These are phyloP conservation scores for Tolypocladium capitatum DNA, from an alignment of 2,329 filamentous ascomycete species.

Conservation along the genomic window DNA sequence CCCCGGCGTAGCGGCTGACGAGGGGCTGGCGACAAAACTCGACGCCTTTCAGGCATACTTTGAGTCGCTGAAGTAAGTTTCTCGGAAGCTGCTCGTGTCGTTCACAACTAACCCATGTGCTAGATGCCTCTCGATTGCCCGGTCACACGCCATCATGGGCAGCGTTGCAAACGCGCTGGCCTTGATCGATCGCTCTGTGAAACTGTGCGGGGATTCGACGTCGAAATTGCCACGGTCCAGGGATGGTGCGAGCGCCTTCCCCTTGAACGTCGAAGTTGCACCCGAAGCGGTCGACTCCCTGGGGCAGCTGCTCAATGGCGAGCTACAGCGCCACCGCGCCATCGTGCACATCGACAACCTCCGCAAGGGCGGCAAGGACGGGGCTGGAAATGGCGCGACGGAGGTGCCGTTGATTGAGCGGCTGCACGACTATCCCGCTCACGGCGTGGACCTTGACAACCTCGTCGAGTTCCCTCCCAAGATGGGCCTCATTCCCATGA, in stretches of 20 bases:
- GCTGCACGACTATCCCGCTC: slow-evolving; percentile 60
- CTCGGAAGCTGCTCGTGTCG: not conserved
- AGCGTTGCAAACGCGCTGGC: slow-evolving; percentile 72
- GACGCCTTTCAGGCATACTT: slow-evolving; percentile 73
- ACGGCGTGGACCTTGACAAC: slow-evolving; percentile 60
- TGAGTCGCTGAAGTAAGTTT: slow-evolving; percentile 64
- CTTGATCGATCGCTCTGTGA: slow-evolving; percentile 59
- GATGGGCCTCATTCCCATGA: slow-evolving; percentile 72
- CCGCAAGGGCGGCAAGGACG: slow-evolving; percentile 33
- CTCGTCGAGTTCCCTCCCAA: slow-evolving; percentile 80
- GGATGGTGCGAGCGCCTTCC: slow-evolving; percentile 12
- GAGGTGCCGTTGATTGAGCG: slow-evolving; percentile 54
- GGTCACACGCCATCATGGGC: slow-evolving; percentile 65
- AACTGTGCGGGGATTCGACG: slow-evolving; percentile 44
- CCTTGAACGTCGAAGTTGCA: slow-evolving; percentile 58
- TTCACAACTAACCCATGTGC: slow-evolving; percentile 2
- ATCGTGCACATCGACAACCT: slow-evolving; percentile 71
- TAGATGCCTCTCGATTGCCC: slow-evolving; percentile 71
- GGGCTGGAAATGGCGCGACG: slow-evolving; percentile 10
- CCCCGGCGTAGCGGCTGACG: slow-evolving; percentile 78
- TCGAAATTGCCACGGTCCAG: slow-evolving; percentile 28
- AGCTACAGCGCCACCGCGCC: slow-evolving; percentile 71
- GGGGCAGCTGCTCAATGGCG: slow-evolving; percentile 47
- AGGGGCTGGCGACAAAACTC: slow-evolving; percentile 62
- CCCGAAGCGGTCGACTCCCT: slow-evolving; percentile 45